Percentiles rank a stretch among this genome's conserved stretches.
Conservation (phyloP, 2,329 filamentous ascomycete genomes). For the Colletotrichum sp. region DNA sequence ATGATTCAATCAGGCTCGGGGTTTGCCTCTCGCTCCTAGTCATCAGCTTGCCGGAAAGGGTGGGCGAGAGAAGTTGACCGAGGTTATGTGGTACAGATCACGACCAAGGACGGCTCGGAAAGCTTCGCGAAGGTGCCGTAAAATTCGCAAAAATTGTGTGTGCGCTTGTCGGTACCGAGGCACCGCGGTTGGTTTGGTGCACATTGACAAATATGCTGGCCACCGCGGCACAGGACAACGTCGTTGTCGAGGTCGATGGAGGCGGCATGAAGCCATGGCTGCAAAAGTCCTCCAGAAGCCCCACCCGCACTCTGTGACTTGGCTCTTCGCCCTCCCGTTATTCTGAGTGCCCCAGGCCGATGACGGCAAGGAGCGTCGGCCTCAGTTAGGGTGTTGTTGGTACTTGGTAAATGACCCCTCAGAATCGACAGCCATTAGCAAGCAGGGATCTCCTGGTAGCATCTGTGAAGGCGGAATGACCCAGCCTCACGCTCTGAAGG, state of each 20-base stretch:
- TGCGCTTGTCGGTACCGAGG: background rate
- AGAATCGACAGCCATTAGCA: background rate
- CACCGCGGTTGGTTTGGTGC: background rate
- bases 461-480: background rate
- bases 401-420: background rate
- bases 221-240: background rate
- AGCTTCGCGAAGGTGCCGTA: background rate
- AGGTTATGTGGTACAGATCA: background rate
- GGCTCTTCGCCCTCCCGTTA: background rate
- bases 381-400: background rate
- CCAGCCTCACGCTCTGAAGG: background rate
- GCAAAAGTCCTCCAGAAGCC: slow-evolving; percentile 7
- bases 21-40: background rate
- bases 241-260: background rate
- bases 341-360: background rate
- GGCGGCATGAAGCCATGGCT: background rate
- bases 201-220: background rate
- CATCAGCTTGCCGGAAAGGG: background rate
- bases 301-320: background rate
- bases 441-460: background rate
- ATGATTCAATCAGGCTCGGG: background rate
- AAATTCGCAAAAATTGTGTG: background rate
- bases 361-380: background rate
- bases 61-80: background rate
- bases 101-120: background rate